Conservation (phyloP, 2,329 filamentous ascomycete species). For the Cordyceps pruinosa region DNA sequence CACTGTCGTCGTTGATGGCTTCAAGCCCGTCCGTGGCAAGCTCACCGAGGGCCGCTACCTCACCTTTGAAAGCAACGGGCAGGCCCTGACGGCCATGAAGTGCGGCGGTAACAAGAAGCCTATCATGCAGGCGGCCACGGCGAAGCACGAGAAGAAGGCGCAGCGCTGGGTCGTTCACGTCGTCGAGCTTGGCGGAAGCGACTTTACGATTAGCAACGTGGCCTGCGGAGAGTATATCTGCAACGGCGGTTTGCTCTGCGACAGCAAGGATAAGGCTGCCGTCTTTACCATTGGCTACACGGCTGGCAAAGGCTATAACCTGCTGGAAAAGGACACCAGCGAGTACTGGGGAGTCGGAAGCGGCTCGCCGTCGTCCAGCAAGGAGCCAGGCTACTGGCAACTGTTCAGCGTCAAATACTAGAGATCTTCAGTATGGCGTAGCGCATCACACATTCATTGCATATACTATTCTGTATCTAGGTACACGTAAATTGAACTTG, state of each 20-base stretch:
- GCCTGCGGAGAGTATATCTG: slow-evolving; percentile 19
- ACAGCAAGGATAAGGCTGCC: slow-evolving; percentile 13
- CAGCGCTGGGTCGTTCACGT: slow-evolving; percentile 47
- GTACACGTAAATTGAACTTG: neutral
- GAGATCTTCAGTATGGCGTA: neutral
- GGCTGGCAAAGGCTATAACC: slow-evolving; percentile 16
- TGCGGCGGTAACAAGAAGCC: slow-evolving; percentile 16
- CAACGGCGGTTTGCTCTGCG: slow-evolving; percentile 4
- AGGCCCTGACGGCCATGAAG: slow-evolving; percentile 31
- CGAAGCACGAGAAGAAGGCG: slow-evolving; percentile 30
- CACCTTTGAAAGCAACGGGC: slow-evolving; percentile 40
- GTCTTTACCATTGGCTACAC: slow-evolving; percentile 17
- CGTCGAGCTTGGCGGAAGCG: slow-evolving; percentile 18
- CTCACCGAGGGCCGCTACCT: slow-evolving; percentile 50
- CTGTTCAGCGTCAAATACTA: slow-evolving; percentile 12
- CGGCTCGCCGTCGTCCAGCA: neutral
- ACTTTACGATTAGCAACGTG: slow-evolving; percentile 23
- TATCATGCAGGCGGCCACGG: slow-evolving; percentile 21
- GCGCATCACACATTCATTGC: neutral
- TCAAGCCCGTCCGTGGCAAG: slow-evolving; percentile 44
- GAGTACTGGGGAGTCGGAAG: slow-evolving; percentile 1
- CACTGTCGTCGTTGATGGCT: slow-evolving; percentile 43
- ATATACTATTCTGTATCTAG: neutral
- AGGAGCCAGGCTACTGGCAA: slow-evolving; percentile 5
- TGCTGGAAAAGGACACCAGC: slow-evolving; percentile 13